Base-by-base conservation (phyloP, 1,284 basidiomycete species). In the Marasmius tenuissimus region DNA sequence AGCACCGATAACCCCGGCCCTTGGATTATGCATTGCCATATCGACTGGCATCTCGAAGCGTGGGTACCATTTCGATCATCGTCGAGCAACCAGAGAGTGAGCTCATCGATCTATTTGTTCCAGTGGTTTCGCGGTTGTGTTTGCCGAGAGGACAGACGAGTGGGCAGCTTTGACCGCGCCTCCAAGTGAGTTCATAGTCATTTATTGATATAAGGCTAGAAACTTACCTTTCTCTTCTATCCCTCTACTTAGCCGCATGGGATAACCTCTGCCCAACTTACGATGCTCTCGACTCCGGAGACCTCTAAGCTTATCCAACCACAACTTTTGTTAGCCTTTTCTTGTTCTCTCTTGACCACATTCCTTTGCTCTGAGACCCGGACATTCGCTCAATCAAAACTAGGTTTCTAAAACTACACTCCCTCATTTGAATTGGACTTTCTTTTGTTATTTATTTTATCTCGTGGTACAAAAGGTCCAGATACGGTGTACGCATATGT, bases 21-120 rank as follows among this genome's bases (percentile, higher is more conserved):
- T 37, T 81, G 79, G 81, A 75, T 81, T 60, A 62, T 81, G 64
- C 80, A 81, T 64, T 81, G 80, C 64, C 79, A 81, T 64, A 78
- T 82, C 61, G 77, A 85, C 55, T 82, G 79, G 77, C 81, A 82
- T 70, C 66, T 83, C 2, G 73, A 78, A 60, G 66, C 68, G 72
- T 71, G 70, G 54, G 67, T 70, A 63, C 14, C 48, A 27, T 2
- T 4, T 58, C 14, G 4, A 27, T 4, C 4, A 27, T 4, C 27
- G 27, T 27, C 27, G 4, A 4, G 27, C 49, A 45, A 20, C 35
- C 20, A 22, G 11, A 27, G 7, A 11, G 47, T 27, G 27, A 27
- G 45, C 9, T 35, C 9, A 18, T 34, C 39, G n/a, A 20, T 20
- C 45, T 66, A 34, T 64, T 20, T 22, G 7, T 39, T 20, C 39